phyloP scores from a whole-genome alignment of 495 filamentous ascomycete genomes.

The Penicillium verhagenii region DNA sequence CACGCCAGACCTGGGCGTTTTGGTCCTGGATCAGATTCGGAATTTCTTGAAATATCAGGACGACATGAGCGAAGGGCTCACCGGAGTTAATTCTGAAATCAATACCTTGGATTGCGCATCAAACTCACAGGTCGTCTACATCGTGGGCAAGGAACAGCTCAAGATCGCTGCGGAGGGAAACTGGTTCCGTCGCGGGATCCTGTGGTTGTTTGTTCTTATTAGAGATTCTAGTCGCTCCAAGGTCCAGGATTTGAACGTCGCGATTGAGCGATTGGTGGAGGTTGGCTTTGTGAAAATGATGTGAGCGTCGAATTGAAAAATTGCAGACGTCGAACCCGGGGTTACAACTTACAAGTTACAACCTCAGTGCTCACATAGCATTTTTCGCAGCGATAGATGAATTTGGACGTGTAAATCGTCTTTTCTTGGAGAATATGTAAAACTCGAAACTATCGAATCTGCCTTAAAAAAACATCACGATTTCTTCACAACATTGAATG shows the following conservation, averaged over 20 bases:
- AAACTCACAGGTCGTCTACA: conserved; percentile 60
- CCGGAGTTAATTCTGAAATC: conserved; percentile 12
- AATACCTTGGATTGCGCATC: conserved; percentile 52
- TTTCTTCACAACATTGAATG: too few species aligned
- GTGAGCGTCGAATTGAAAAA: background rate
- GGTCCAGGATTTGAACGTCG: conserved; percentile 57
- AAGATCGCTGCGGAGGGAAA: conserved; percentile 44
- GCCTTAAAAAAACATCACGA: too few species aligned
- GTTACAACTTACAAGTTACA: too few species aligned
- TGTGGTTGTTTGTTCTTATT: conserved; percentile 62
- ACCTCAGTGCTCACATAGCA: too few species aligned
- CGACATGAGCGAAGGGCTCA: background rate
- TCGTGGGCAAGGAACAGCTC: conserved; percentile 75
- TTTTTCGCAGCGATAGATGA: too few species aligned
- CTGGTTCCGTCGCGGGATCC: conserved; percentile 41
- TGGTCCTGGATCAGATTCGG: conserved; percentile 60
- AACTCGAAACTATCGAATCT: too few species aligned
- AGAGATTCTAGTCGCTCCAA: conserved; percentile 65
- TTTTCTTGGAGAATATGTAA: too few species aligned
- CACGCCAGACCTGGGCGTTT: conserved; percentile 55
- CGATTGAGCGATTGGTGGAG: conserved; percentile 61
- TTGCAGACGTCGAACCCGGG: too few species aligned
- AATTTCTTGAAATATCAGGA: conserved; percentile 41
- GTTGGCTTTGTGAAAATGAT: conserved; percentile 64
- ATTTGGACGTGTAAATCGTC: too few species aligned